Evolutionary conservation across 164 flowering plant genomes (phyloP), one percentile per base, ranked within the genome.

Genomic region (Buxus sempervirens): DNA sequence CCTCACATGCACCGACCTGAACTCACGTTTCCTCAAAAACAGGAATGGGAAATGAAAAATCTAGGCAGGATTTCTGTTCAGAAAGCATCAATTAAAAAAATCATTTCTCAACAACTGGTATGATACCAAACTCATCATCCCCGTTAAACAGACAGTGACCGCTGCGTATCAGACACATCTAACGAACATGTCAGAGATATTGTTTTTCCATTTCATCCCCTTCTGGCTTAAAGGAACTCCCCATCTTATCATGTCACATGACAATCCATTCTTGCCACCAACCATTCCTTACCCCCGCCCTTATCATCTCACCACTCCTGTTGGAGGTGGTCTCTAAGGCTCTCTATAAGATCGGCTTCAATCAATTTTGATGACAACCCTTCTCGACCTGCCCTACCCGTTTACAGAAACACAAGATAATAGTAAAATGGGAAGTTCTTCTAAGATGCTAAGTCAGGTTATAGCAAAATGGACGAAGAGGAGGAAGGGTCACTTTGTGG

Each of bases 401-500:
- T 3, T 32, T 32, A 32, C 38, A 32, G 38, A 32, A 32, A 48
- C 59, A 18, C 25, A 57, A 23, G 21, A 57, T 4, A 3, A 25
- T 21, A 51, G 26, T 45, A 76, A 68, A 7, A 32, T 32, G 72
- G 65, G 54, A 55, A 72, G 54, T 59, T 68, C 60, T 54, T 59
- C 81, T 0, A 74, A 73, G 63, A 77, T 70, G 77, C 65, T 82
- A 15, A 70, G 78, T 56, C 78, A 73, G 75, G 74, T 76, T 7
- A 45, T 78, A 12, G 73, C 62, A 49, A 80, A 72, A 70, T 81
- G 84, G 78, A 71, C 66, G 77, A 76, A 66, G 68, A 72, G 70
- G 26, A 68, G 67, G 53, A 82, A 75, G 62, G 85, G 80, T 38
- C 76, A 75, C 48, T 82, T 82, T 72, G 82, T 77, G 27, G 80